Evolutionary conservation across 495 filamentous ascomycete species (phyloP), one percentile per base, ranked within the genome.

Genomic region (Sporormia fimetaria): DNA sequence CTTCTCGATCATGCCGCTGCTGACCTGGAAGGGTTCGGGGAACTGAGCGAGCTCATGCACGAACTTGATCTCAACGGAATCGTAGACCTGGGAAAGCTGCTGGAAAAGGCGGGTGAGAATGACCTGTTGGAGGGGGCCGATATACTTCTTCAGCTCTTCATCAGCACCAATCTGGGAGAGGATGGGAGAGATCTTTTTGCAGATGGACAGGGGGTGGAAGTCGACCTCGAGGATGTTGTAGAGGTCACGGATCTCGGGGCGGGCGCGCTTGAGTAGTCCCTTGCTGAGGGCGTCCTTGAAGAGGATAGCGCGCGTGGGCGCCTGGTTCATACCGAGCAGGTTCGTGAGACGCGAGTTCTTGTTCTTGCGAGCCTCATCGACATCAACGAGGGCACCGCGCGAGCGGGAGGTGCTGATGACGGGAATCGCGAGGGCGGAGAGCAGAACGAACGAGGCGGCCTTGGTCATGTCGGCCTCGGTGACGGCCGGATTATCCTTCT

Each of bases 221-320:
- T 98, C 88, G 39, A 95, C 87, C 67, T 98, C 90, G 20, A 98
- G 76, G 57, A 98, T 98, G 63, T 88, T 87, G 74, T 95, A 98
- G 18, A 98, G 73, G 17, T 94, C 83, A 17, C 86, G 81, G 56
- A 96, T 98, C 64, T 96, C 87, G 15, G 88, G 81, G 33, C 82
- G 79, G 37, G 81, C 87, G 51, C 86, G 83, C 64, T 85, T 86
- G 39, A 98, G 71, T 17, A 96, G 75, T 42, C 87, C 80, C 68
- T 95, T 95, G 68, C 81, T 88, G 50, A 94, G 68, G 25, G 85
- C 85, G 71, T 98, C 90, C 42, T 87, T 86, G 76, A 96, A 96
- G 6, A 98, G 67, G 22, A 81, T 80, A 44, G 83, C 79, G 63
- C 90, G 87, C 33, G 84, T 88, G 14, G 90, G 90, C 29, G 87